These are phyloP conservation scores for Neonectria sp. DNA, from an alignment of 2,329 filamentous ascomycete genomes.

Conservation along the genomic window DNA sequence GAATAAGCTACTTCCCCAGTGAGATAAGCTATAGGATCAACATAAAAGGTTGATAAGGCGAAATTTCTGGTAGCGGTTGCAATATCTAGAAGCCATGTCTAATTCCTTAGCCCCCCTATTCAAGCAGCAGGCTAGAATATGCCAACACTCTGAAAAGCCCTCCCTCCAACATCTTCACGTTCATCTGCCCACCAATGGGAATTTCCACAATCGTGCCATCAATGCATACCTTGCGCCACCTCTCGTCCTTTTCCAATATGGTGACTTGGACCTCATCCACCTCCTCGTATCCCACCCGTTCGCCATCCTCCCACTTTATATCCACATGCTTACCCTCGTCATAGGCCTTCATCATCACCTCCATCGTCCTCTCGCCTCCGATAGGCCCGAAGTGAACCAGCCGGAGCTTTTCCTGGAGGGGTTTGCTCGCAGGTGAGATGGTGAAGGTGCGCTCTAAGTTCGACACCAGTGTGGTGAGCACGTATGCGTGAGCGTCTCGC, in stretches of 20 bases:
- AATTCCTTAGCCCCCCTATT: background rate
- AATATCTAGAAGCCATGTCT: background rate
- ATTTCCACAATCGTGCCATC: conserved; percentile 90
- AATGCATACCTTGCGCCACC: conserved; percentile 91
- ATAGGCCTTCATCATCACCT: conserved; percentile 80
- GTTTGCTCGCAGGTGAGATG: conserved; percentile 81
- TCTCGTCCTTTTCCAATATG: conserved; percentile 75
- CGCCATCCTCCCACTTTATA: conserved; percentile 66
- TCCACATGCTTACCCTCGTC: conserved; percentile 69
- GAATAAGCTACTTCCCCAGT: conserved; percentile 55
- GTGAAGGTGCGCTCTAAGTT: conserved; percentile 86
- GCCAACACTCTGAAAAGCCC: conserved; percentile 63
- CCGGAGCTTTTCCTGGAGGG: conserved; percentile 79
- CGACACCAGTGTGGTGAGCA: conserved; percentile 82
- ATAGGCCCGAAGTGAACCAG: conserved; percentile 83
- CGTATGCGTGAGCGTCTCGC: conserved; percentile 77
- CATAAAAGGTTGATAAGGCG: background rate
- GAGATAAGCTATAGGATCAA: background rate
- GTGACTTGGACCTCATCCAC: conserved; percentile 78
- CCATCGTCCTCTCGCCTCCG: conserved; percentile 77
- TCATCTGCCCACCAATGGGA: conserved; percentile 79
- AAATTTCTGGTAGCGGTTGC: background rate
- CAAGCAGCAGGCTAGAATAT: conserved; percentile 46
- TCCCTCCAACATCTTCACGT: conserved; percentile 67
- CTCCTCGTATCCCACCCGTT: conserved; percentile 79